phyloP scores from a whole-genome alignment of 202 grass and related monocot species.

The Zizania palustris region DNA sequence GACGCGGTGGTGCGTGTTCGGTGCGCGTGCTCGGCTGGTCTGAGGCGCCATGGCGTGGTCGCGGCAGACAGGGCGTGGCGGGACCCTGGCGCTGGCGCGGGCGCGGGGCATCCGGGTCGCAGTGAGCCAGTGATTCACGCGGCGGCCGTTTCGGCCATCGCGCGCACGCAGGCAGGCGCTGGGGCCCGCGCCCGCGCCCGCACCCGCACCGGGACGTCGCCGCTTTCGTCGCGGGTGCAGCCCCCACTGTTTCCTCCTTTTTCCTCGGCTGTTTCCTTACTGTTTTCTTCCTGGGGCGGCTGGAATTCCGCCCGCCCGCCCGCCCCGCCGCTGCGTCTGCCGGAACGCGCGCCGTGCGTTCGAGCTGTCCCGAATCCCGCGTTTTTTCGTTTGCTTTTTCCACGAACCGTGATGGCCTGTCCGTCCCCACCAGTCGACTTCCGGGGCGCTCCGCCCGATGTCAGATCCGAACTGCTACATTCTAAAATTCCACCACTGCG shows the following conservation, averaged over 20 bases:
- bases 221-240: slow-evolving; percentile 40
- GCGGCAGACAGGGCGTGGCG: slow-evolving; percentile 24
- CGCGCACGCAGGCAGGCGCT: slow-evolving; percentile 10
- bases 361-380: not conserved
- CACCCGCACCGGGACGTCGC: slow-evolving; percentile 37
- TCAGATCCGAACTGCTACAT: not conserved
- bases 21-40: not conserved
- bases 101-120: no score
- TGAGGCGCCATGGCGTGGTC: slow-evolving; percentile 21
- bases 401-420: not conserved
- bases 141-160: slow-evolving; percentile 49
- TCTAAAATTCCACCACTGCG: not conserved
- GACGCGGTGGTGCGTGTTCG: slow-evolving; percentile 2
- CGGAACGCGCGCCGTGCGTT: not conserved
- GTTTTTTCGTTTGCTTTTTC: not conserved
- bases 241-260: not conserved
- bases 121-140: slow-evolving; percentile 56
- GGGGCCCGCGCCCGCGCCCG: slow-evolving; percentile 25
- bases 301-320: not conserved
- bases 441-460: not conserved
- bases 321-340: not conserved
- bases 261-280: slow-evolving; percentile 10
- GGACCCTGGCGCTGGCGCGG: no score
- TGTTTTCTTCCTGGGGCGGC: not conserved
- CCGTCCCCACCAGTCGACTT: not conserved